phyloP scores from a whole-genome alignment of 202 grass and related monocot genomes.

The Digitaria exilis region DNA sequence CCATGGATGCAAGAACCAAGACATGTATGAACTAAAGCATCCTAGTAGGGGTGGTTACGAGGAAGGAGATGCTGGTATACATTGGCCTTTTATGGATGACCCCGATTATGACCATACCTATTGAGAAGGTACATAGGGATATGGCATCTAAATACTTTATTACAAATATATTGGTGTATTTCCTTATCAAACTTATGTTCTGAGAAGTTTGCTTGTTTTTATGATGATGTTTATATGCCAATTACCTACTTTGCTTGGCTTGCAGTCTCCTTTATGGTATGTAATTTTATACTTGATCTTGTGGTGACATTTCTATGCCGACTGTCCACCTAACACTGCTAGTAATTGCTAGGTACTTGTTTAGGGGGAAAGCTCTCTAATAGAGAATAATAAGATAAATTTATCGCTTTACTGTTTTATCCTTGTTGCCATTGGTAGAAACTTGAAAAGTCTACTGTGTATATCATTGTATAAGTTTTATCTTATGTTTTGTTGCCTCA shows the following conservation, averaged over 20 bases:
- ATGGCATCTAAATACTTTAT: not conserved
- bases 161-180: no score
- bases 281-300: not conserved
- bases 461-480: no score
- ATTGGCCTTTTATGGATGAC: not conserved
- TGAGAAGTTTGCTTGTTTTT: not conserved
- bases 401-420: no score
- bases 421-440: no score
- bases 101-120: not conserved
- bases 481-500: no score
- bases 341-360: no score
- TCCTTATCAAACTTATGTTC: not conserved
- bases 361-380: no score
- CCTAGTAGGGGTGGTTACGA: conserved; percentile 16
- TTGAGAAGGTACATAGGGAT: not conserved
- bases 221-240: not conserved
- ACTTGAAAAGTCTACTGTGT: no score
- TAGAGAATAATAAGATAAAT: no score
- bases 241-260: not conserved
- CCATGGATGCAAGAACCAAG: not conserved
- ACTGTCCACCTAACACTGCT: not conserved
- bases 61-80: not conserved
- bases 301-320: not conserved
- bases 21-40: not conserved
- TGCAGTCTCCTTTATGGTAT: not conserved